Evolutionary conservation across 192 early-diverging fungal species (phyloP), one percentile per base, ranked within the genome.

Genomic region (Blastocladiella britannica): DNA sequence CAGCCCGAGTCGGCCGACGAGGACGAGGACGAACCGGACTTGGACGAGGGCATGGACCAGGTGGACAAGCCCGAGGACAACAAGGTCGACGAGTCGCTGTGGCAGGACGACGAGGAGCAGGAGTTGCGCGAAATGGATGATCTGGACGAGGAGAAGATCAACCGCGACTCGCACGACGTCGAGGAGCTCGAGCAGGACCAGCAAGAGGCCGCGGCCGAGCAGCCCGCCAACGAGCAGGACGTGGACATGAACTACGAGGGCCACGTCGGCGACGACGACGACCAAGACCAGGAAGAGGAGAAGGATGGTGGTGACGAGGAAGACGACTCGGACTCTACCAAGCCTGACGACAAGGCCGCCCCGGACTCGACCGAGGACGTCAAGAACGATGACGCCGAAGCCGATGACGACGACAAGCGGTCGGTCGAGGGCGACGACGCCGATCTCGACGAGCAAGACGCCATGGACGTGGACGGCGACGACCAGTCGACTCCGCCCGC

Each of bases 41-140:
- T 73, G 63, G 87, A 91, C 56, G 89, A 96, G 70, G 82, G 89
- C 62, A 83, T 93, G 68, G 94, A 91, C 28, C 81, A 97, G 53
- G 72, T 95, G 5, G 89, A 91, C 62, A 78, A 82, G 27, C 78
- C 85, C 59, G 82, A 87, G 56, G 84, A 86, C 1, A 83, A 91
- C 55, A 83, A 84, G 0, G 78, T 98, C 24, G 94, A 98, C 61
- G 92, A 98, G 59, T 91, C 94, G 73, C 77, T 98, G 77, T 98
- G 94, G 94, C 87, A 83, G 53, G 92, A 91, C 63, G 84, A 87
- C 54, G 72, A 74, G 27, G 70, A 72, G 22, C 70, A 79, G 29
- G 65, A 69, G 51, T 64, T 71, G 29, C 68, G 71, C n/a, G 78
- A 80, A 51, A 74, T n/a, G 9, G 57, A 5, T 25, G 67, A 70